Conservation (phyloP, 345 rosid genomes). For the Heritiera fomes region DNA sequence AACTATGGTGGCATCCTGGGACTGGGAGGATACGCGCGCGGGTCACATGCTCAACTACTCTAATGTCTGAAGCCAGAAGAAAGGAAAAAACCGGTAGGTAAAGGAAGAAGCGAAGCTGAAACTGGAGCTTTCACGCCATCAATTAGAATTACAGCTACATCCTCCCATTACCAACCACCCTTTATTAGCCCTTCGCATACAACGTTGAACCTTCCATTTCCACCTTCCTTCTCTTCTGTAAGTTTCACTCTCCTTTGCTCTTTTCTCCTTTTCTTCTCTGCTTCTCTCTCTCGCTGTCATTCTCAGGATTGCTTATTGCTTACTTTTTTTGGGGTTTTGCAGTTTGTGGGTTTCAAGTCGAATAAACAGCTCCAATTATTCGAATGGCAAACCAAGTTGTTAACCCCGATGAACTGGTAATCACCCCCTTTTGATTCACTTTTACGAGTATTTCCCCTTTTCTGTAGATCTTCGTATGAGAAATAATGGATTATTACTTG, state of each 20-base stretch:
- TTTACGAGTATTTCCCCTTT: neutral
- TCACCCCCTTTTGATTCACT: neutral
- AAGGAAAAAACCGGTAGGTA: no score
- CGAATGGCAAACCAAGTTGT: conserved; percentile 42
- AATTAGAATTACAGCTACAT: no score
- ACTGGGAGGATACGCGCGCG: no score
- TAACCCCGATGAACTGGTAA: conserved; percentile 40
- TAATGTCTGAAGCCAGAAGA: no score
- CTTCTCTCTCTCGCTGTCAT: neutral
- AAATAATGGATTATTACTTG: conserved; percentile 12
- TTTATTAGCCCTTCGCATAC: no score
- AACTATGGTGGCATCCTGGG: no score
- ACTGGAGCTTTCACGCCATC: no score
- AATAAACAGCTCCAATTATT: neutral
- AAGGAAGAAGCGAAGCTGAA: no score
- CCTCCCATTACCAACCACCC: neutral
- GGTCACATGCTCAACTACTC: no score
- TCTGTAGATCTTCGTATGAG: neutral
- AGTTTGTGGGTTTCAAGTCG: conserved; percentile 5
- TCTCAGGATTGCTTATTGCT: neutral
- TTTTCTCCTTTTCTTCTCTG: neutral
- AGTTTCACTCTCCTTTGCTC: neutral
- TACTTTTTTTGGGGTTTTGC: neutral
- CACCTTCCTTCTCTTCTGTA: neutral
- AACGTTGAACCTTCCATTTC: neutral